Evolutionary conservation across 371 early-diverging fungal species (phyloP).

Genomic region (Actinomucor elegans): DNA sequence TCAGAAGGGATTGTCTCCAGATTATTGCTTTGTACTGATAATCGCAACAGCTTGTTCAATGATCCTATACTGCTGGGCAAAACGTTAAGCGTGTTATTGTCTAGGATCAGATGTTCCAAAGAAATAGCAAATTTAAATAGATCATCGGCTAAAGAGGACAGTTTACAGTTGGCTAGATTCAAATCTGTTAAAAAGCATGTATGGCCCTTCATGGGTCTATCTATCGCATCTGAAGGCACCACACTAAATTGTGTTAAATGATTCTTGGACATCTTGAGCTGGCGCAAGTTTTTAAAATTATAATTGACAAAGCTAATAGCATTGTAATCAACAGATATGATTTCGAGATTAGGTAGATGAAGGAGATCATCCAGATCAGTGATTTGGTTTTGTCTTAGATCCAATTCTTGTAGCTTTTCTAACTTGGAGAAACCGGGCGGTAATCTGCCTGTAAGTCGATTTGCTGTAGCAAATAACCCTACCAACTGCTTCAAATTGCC

Average conservation of each 20-base stretch:
- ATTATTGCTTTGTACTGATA: conserved; percentile 76
- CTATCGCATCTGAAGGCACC: conserved; percentile 1
- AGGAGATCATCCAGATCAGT: conserved; percentile 63
- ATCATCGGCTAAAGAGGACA: conserved; percentile 65
- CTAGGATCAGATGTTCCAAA: conserved; percentile 63
- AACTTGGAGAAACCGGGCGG: conserved; percentile 66
- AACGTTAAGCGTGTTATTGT: conserved; percentile 73
- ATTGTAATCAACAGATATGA: conserved; percentile 73
- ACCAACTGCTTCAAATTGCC: conserved; percentile 64
- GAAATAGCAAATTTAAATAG: conserved; percentile 57
- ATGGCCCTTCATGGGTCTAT: background rate
- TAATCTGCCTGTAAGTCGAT: conserved; percentile 68
- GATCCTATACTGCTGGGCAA: conserved; percentile 65
- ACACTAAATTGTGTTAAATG: conserved; percentile 56
- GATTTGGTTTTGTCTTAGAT: conserved; percentile 74
- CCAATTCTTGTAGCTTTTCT: conserved; percentile 67
- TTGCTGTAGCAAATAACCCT: conserved; percentile 72
- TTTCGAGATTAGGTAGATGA: conserved; percentile 59
- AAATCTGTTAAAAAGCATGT: conserved; percentile 40
- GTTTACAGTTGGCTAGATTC: conserved; percentile 70
- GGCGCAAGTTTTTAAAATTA: conserved; percentile 37
- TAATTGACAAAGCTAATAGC: conserved; percentile 49
- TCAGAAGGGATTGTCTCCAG: conserved; percentile 47
- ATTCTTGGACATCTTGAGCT: conserved; percentile 54
- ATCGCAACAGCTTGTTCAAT: conserved; percentile 50